Evolutionary conservation across 495 filamentous ascomycete species (phyloP).

Genomic region (Cryomyces minteri): DNA sequence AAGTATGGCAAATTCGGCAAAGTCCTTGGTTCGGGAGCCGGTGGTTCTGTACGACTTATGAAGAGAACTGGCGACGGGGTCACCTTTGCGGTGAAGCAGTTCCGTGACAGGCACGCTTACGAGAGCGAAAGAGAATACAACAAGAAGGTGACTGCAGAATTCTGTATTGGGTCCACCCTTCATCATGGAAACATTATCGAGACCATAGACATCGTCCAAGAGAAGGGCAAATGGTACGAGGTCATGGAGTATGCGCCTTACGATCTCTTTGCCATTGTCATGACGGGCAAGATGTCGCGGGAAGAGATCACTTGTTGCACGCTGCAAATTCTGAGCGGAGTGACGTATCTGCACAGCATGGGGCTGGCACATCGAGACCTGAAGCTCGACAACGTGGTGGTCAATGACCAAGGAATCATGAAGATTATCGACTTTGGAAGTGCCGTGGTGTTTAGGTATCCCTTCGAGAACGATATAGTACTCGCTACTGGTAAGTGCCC

Average conservation of each 20-base stretch:
- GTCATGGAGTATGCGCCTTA: constrained; percentile 99
- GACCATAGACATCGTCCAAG: constrained; percentile 89
- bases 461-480: constrained; percentile 86
- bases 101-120: constrained; percentile 80
- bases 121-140: constrained; percentile 89
- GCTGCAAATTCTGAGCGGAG: constrained; percentile 84
- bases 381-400: constrained; percentile 96
- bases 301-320: constrained; percentile 84
- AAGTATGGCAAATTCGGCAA: constrained; percentile 94
- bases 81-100: constrained; percentile 96
- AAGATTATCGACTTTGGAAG: constrained; percentile 99
- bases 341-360: constrained; percentile 96
- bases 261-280: constrained; percentile 95
- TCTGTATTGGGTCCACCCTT: constrained; percentile 91
- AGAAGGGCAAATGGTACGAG: constrained; percentile 92
- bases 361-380: constrained; percentile 90
- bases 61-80: constrained; percentile 77
- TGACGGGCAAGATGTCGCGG: constrained; percentile 95
- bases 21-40: constrained; percentile 84
- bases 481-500: constrained; percentile 56
- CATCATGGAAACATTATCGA: constrained; percentile 99
- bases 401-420: constrained; percentile 95
- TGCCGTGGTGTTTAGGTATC: constrained; percentile 90
- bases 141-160: constrained; percentile 99
- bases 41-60: constrained; percentile 87